phyloP scores from a whole-genome alignment of 768 basidiomycete species.

The Boletus sp. region DNA sequence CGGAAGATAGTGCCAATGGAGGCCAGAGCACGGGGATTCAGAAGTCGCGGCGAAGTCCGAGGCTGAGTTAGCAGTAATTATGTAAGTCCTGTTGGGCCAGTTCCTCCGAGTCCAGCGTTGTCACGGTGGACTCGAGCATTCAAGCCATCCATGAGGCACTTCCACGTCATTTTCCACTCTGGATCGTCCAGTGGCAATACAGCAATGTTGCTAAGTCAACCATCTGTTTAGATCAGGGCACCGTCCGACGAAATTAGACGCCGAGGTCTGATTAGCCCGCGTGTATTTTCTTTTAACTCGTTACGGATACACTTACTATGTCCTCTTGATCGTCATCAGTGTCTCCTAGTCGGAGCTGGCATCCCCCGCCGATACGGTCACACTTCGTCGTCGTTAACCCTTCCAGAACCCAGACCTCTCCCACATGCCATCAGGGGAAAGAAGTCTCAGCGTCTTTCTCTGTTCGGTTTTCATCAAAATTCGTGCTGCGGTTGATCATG shows the following conservation, averaged over 20 bases:
- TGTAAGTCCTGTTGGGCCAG: too few species aligned
- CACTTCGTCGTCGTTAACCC: neutral
- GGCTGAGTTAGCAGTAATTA: too few species aligned
- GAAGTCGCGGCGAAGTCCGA: too few species aligned
- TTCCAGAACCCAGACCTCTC: neutral
- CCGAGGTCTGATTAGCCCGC: slow-evolving; percentile 1
- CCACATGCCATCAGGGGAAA: neutral
- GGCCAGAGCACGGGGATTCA: too few species aligned
- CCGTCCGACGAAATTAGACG: neutral
- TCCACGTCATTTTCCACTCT: too few species aligned
- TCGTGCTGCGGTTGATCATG: neutral
- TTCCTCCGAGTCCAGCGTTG: too few species aligned
- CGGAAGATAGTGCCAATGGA: too few species aligned
- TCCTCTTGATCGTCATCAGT: neutral
- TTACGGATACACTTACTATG: neutral
- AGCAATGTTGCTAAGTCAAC: too few species aligned
- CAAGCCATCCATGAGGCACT: too few species aligned
- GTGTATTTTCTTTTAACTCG: neutral
- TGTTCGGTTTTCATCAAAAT: neutral
- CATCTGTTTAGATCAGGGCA: too few species aligned
- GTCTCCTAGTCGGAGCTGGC: neutral
- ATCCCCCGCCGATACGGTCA: neutral
- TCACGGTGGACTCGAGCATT: too few species aligned
- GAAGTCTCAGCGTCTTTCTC: neutral
- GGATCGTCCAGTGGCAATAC: too few species aligned